These are phyloP conservation scores for Bipolaris cookei DNA, from an alignment of 2,329 filamentous ascomycete species.

Conservation along the genomic window DNA sequence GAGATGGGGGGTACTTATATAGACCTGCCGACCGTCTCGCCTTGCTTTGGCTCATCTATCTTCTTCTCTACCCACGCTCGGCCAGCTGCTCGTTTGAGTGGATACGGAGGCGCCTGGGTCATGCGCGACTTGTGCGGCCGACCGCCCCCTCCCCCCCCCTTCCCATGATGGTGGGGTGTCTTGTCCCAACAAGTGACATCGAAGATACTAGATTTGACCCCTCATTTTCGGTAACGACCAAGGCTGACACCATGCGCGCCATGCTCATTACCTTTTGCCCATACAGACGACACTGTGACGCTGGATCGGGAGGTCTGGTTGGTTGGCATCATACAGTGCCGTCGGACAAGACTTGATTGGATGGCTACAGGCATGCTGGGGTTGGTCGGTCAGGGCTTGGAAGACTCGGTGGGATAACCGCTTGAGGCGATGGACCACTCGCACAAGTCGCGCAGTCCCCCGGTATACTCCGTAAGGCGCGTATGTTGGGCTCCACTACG, in stretches of 20 bases:
- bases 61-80: background rate
- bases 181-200: constrained; percentile 14
- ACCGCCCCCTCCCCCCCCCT: too few species aligned
- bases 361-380: background rate
- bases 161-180: background rate
- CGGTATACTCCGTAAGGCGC: constrained; percentile 1
- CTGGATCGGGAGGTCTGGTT: background rate
- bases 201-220: background rate
- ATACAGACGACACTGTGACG: background rate
- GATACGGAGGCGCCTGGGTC: constrained; percentile 1
- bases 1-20: constrained; percentile 23
- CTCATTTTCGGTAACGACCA: background rate
- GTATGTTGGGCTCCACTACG: background rate
- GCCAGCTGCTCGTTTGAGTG: background rate
- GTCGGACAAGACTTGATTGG: background rate
- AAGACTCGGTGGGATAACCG: constrained; percentile 1
- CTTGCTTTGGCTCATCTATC: background rate
- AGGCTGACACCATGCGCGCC: background rate
- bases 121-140: constrained; percentile 12
- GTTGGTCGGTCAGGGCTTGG: background rate
- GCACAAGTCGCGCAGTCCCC: constrained; percentile 10
- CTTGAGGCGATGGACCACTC: constrained; percentile 5
- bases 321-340: background rate
- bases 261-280: background rate
- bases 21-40: constrained; percentile 1